phyloP scores from a whole-genome alignment of 2,329 filamentous ascomycete genomes.

The Trichoderma atroviride region DNA sequence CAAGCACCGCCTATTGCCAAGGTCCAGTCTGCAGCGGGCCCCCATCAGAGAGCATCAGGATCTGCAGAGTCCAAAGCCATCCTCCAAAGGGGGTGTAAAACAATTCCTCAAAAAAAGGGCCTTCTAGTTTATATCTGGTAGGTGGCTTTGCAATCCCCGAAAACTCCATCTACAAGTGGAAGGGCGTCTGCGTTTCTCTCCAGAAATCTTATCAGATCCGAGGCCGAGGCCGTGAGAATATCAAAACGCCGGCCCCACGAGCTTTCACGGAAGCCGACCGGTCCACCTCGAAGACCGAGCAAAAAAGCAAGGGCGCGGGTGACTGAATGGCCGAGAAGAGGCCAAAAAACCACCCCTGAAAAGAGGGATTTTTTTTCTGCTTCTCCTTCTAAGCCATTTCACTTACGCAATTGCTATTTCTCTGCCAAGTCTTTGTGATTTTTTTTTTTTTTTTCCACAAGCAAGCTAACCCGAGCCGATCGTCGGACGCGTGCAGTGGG shows the following conservation, averaged over 20 bases:
- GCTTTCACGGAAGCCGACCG: slow-evolving; percentile 1
- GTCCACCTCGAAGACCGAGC: slow-evolving; percentile 30
- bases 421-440: slow-evolving; percentile 7
- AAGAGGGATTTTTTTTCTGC: background rate
- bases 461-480: slow-evolving; percentile 5
- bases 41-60: slow-evolving; percentile 5
- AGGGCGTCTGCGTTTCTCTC: slow-evolving; percentile 6
- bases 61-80: background rate
- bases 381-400: background rate
- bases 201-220: slow-evolving; percentile 27
- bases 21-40: slow-evolving; percentile 1
- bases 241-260: background rate
- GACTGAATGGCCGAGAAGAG: background rate
- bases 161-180: background rate
- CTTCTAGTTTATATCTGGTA: slow-evolving; percentile 12
- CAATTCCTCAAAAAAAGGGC: background rate
- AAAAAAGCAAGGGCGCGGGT: background rate
- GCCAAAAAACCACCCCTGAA: background rate
- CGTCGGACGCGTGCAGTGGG: slow-evolving; percentile 16
- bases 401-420: slow-evolving; percentile 4
- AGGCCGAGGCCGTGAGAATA: slow-evolving; percentile 19
- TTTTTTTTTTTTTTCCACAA: background rate
- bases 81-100: background rate
- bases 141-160: background rate
- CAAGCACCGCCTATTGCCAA: background rate